These are phyloP conservation scores for Capsella bursapastoris DNA, from an alignment of 345 rosid genomes.

Conservation along the genomic window DNA sequence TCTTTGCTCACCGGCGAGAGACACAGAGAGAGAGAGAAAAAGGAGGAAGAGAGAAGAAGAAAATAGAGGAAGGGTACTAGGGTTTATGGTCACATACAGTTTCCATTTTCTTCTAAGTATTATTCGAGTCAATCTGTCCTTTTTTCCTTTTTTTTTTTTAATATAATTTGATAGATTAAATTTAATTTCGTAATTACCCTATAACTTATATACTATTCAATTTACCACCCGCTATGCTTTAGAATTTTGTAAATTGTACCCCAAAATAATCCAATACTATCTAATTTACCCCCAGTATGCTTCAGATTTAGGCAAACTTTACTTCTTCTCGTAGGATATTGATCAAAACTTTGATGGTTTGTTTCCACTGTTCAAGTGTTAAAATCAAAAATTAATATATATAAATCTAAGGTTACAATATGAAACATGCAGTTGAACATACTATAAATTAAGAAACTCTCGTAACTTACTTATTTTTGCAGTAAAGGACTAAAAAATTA, in stretches of 20 bases:
- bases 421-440: too few relatives aligned
- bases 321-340: too few relatives aligned
- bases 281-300: not conserved
- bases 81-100: conserved; percentile 34
- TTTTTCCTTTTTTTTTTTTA: not conserved
- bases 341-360: too few relatives aligned
- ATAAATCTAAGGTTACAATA: too few relatives aligned
- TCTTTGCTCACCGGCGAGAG: conserved; percentile 26
- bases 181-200: not conserved
- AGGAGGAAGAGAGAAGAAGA: conserved; percentile 1
- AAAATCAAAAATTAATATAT: not conserved
- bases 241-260: not conserved
- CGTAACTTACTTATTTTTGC: not conserved
- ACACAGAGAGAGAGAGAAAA: not conserved
- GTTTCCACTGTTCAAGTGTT: not conserved
- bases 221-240: not conserved
- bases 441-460: too few relatives aligned
- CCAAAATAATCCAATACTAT: not conserved
- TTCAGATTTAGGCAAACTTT: too few relatives aligned
- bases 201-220: not conserved
- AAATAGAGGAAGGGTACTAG: conserved; percentile 24
- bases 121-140: conserved; percentile 6
- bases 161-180: not conserved
- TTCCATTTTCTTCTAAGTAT: conserved; percentile 7
- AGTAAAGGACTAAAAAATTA: not conserved